These are phyloP conservation scores for Termitomyces heimii DNA, from an alignment of 768 basidiomycete genomes.

Conservation along the genomic window DNA sequence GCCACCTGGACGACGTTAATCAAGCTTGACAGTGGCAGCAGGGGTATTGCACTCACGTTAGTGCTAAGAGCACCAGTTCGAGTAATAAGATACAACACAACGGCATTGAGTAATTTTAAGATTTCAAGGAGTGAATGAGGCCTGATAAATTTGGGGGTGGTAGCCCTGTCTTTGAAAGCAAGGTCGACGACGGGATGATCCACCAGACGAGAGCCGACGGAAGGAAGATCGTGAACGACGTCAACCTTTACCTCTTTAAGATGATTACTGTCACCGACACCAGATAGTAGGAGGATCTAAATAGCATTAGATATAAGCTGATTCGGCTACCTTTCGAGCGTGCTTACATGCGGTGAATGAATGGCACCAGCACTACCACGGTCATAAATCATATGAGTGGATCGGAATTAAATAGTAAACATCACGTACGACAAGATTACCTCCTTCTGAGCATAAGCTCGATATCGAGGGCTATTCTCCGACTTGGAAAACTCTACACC, in stretches of 20 bases:
- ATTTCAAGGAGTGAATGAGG: constrained; percentile 23
- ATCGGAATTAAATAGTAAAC: background rate
- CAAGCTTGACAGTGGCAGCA: background rate
- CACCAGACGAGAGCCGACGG: constrained; percentile 67
- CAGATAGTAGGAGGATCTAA: constrained; percentile 68
- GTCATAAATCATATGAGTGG: background rate
- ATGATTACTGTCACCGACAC: constrained; percentile 63
- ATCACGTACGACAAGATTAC: constrained; percentile 44
- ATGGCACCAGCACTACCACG: constrained; percentile 49
- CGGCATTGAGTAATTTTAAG: constrained; percentile 22
- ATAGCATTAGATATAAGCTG: background rate
- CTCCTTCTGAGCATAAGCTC: constrained; percentile 45
- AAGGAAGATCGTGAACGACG: constrained; percentile 57
- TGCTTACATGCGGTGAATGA: constrained; percentile 51
- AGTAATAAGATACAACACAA: constrained; percentile 35
- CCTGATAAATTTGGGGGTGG: constrained; percentile 35
- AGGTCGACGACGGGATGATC: constrained; percentile 65
- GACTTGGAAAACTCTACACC: constrained; percentile 50
- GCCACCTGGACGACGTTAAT: constrained; percentile 25
- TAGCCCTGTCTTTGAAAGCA: constrained; percentile 46
- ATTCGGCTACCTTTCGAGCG: background rate
- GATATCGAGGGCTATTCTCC: constrained; percentile 28
- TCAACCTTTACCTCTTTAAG: constrained; percentile 51
- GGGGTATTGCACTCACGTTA: constrained; percentile 35
- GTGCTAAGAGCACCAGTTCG: constrained; percentile 46